Conservation (phyloP, 345 rosid species). For the Corchorus capsularis region DNA sequence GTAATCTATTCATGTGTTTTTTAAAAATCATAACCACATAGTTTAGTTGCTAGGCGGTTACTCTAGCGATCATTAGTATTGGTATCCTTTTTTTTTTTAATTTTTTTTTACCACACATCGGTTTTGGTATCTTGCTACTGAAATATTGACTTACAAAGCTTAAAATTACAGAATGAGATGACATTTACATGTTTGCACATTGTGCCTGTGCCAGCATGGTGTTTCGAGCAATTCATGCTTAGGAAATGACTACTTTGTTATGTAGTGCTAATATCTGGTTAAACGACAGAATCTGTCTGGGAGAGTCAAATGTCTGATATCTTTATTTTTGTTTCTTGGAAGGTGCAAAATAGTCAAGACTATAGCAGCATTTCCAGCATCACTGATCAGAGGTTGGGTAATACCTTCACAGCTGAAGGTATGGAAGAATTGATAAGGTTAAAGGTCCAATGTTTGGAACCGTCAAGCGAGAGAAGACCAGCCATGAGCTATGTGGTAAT, state of each 20-base stretch:
- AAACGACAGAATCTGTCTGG: neutral
- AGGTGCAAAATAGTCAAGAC: constrained; percentile 67
- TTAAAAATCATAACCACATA: neutral
- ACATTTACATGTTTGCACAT: neutral
- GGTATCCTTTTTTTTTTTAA: constrained; percentile 9
- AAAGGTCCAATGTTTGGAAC: constrained; percentile 56
- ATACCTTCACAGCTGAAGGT: constrained; percentile 75
- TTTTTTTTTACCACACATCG: constrained; percentile 4
- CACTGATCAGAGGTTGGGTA: constrained; percentile 68
- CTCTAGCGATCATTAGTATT: neutral
- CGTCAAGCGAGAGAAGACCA: constrained; percentile 83
- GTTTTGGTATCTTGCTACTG: neutral
- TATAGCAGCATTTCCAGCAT: constrained; percentile 48
- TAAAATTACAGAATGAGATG: neutral
- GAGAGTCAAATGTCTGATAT: neutral
- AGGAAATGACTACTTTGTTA: neutral
- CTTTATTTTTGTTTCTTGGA: constrained; percentile 12
- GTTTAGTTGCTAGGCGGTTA: neutral
- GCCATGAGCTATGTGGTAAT: constrained; percentile 65
- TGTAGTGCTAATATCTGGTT: neutral
- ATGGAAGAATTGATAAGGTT: constrained; percentile 72
- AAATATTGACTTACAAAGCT: neutral
- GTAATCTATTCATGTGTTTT: neutral
- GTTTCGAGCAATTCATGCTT: neutral
- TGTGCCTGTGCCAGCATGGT: neutral